Conservation (phyloP, 2,329 filamentous ascomycete genomes). For the Paecilomyces fulvus region DNA sequence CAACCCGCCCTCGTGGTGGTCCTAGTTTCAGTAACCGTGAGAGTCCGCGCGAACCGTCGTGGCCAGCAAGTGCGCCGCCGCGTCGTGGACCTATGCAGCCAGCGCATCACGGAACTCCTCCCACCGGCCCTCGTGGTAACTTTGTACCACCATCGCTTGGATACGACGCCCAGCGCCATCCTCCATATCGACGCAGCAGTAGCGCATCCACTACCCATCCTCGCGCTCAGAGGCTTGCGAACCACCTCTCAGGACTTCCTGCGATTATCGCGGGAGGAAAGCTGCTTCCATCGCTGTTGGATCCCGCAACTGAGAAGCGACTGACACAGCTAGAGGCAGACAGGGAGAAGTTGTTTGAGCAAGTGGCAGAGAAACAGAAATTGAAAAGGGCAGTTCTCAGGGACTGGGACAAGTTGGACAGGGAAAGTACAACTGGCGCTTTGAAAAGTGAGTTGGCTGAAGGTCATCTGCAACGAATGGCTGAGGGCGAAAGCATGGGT, state of each 20-base stretch:
- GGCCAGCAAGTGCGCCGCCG: slow-evolving; percentile 20
- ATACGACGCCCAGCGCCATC: slow-evolving; percentile 25
- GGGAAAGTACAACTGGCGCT: slow-evolving; percentile 39
- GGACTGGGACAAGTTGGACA: slow-evolving; percentile 41
- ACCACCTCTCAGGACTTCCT: slow-evolving; percentile 30
- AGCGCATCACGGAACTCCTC: slow-evolving; percentile 24
- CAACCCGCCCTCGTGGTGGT: slow-evolving; percentile 39
- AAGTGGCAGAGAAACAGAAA: slow-evolving; percentile 37
- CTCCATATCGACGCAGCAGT: slow-evolving; percentile 29
- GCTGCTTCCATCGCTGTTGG: slow-evolving; percentile 27
- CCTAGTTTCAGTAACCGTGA: slow-evolving; percentile 18
- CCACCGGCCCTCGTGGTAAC: slow-evolving; percentile 29
- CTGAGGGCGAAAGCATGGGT: slow-evolving; percentile 35
- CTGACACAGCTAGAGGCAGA: slow-evolving; percentile 37
- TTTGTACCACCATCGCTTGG: slow-evolving; percentile 17
- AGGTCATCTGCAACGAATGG: slow-evolving; percentile 38
- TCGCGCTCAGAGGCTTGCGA: slow-evolving; percentile 31
- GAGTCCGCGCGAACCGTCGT: slow-evolving; percentile 22
- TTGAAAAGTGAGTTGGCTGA: slow-evolving; percentile 42
- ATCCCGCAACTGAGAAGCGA: slow-evolving; percentile 35
- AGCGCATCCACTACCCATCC: slow-evolving; percentile 27
- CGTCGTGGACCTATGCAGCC: slow-evolving; percentile 25
- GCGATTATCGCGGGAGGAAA: slow-evolving; percentile 36
- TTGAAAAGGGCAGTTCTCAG: slow-evolving; percentile 33
- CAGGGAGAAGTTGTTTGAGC: slow-evolving; percentile 35